Percentiles rank a stretch among this genome's conserved stretches.
These are phyloP conservation scores for Acanthamoeba sp. DNA, from an alignment of 208 protist genomes.

Conservation along the genomic window DNA sequence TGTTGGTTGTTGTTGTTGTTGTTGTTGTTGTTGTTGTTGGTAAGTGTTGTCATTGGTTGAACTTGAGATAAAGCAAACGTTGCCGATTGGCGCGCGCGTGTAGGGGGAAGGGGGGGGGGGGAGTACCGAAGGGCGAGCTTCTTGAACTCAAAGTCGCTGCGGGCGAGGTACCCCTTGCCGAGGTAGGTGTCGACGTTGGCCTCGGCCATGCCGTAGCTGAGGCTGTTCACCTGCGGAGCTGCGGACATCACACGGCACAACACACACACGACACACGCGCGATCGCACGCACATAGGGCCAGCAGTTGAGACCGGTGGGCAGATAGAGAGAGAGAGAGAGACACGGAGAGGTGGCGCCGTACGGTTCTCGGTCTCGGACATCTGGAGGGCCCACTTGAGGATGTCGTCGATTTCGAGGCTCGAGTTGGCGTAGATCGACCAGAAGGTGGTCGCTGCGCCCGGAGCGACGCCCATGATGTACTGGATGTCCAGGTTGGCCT, in stretches of 20 bases:
- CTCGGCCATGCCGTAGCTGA: conserved; percentile 80
- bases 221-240: conserved; percentile 75
- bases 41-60: too few species aligned
- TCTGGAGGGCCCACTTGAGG: conserved; percentile 62
- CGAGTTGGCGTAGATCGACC: conserved; percentile 63
- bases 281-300: too few species aligned
- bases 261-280: not conserved
- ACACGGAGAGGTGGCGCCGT: not conserved
- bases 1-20: not conserved
- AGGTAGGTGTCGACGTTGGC: conserved; percentile 72
- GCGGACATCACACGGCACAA: not conserved
- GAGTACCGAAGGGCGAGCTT: conserved; percentile 43
- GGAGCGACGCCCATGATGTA: conserved; percentile 82
- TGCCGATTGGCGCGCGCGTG: too few species aligned
- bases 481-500: conserved; percentile 81
- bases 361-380: conserved; percentile 45
- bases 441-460: conserved; percentile 77
- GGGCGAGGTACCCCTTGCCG: conserved; percentile 72
- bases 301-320: not conserved
- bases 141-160: conserved; percentile 72
- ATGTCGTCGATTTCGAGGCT: conserved; percentile 32
- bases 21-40: not conserved
- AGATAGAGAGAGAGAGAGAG: not conserved
- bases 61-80: too few species aligned
- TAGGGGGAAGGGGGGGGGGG: not conserved